phyloP scores from a whole-genome alignment of 148 eudicot genomes.

The Silene uniflora region DNA sequence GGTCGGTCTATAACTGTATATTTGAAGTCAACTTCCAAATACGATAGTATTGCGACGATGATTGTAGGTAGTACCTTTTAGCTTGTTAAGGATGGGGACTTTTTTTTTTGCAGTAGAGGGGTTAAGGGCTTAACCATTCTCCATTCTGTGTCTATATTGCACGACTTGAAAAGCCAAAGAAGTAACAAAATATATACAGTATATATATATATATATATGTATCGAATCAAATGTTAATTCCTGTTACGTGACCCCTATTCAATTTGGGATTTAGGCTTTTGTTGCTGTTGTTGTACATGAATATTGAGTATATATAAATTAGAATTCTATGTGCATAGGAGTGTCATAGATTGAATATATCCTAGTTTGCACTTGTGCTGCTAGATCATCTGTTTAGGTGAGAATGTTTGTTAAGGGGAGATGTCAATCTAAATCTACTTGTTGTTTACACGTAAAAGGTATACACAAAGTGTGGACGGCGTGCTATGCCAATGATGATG shows the following conservation, averaged over 20 bases:
- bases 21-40: slow-evolving; percentile 2
- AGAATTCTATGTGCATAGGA: too few species aligned
- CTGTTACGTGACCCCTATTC: too few species aligned
- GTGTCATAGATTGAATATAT: too few species aligned
- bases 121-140: neutral
- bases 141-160: neutral
- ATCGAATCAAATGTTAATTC: too few species aligned
- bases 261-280: too few species aligned
- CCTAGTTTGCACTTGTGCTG: too few species aligned
- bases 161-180: neutral
- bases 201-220: too few species aligned
- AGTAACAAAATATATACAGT: neutral
- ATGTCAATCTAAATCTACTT: neutral
- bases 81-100: neutral
- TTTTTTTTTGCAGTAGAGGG: neutral
- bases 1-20: neutral
- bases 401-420: neutral
- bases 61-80: neutral
- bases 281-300: too few species aligned
- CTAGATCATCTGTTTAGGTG: neutral
- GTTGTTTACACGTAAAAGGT: slow-evolving; percentile 42
- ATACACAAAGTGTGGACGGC: slow-evolving; percentile 91
- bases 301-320: too few species aligned
- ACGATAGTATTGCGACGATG: neutral
- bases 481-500: slow-evolving; percentile 94